phyloP scores from a whole-genome alignment of 176 grass and related monocot genomes.

The Phyllostachys edulis region DNA sequence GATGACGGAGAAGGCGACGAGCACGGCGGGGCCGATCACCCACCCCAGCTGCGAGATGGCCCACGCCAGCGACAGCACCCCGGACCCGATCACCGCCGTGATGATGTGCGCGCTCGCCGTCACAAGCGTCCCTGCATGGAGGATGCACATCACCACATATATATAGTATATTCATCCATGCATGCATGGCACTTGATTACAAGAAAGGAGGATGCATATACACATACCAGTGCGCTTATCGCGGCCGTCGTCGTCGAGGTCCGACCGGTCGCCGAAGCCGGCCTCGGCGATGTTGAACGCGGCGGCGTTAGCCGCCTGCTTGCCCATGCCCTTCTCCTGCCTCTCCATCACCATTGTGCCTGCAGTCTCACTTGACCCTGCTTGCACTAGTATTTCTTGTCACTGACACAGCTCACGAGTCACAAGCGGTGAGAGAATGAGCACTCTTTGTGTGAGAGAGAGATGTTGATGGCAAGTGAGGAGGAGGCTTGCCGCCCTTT shows the following conservation, averaged over 20 bases:
- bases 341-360: slow-evolving; percentile 42
- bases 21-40: slow-evolving; percentile 68
- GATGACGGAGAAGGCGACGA: slow-evolving; percentile 75
- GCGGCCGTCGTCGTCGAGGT: slow-evolving; percentile 85
- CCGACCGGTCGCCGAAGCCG: slow-evolving; percentile 29
- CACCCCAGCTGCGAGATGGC: slow-evolving; percentile 87
- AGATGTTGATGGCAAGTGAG: slow-evolving; percentile 33
- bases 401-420: background rate
- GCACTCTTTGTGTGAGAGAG: background rate
- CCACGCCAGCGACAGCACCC: slow-evolving; percentile 92
- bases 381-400: background rate
- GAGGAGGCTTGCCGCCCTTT: slow-evolving; percentile 27
- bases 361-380: background rate
- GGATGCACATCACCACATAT: background rate
- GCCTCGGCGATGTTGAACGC: slow-evolving; percentile 52
- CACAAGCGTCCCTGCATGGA: slow-evolving; percentile 58
- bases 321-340: background rate
- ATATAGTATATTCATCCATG: background rate
- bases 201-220: background rate
- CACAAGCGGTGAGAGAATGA: background rate
- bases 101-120: slow-evolving; percentile 96
- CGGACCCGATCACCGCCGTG: slow-evolving; percentile 92
- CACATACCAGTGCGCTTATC: slow-evolving; percentile 54
- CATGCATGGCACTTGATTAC: background rate
- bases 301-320: background rate